Evolutionary conservation across 495 filamentous ascomycete genomes (phyloP).

Genomic region (Hypoxylon cercidicola): DNA sequence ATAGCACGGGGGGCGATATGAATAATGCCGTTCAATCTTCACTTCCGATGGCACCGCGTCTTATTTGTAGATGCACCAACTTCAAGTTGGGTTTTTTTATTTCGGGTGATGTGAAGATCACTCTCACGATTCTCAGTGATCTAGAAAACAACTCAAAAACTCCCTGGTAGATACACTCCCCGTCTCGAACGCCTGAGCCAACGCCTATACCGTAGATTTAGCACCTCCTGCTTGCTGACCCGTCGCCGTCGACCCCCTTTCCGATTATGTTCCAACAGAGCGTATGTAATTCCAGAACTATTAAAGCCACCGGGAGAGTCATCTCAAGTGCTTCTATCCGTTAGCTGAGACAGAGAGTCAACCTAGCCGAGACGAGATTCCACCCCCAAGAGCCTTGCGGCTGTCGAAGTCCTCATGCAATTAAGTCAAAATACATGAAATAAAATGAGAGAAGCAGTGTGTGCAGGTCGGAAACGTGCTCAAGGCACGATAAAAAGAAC

Average conservation of each 20-base stretch:
- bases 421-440: slow-evolving; percentile 41
- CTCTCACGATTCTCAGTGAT: background rate
- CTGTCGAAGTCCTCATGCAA: slow-evolving; percentile 33
- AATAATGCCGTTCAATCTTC: background rate
- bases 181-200: slow-evolving; percentile 41
- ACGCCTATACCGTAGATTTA: slow-evolving; percentile 34
- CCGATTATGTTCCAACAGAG: slow-evolving; percentile 44
- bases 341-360: slow-evolving; percentile 14
- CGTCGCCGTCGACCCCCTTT: slow-evolving; percentile 31
- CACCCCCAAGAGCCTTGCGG: slow-evolving; percentile 23
- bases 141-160: slow-evolving; percentile 23
- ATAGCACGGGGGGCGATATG: background rate
- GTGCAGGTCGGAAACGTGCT: slow-evolving; percentile 7
- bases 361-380: slow-evolving; percentile 21
- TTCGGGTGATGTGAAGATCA: background rate
- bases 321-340: slow-evolving; percentile 15
- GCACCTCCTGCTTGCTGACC: slow-evolving; percentile 31
- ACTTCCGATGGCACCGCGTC: background rate
- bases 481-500: slow-evolving; percentile 9
- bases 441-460: slow-evolving; percentile 27
- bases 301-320: slow-evolving; percentile 17
- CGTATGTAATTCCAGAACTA: slow-evolving; percentile 32
- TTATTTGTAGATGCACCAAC: slow-evolving; percentile 17
- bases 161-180: slow-evolving; percentile 17
- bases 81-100: slow-evolving; percentile 30